These are phyloP conservation scores for Incumbomyces lentus DNA, from an alignment of 2,329 filamentous ascomycete genomes.

Conservation along the genomic window DNA sequence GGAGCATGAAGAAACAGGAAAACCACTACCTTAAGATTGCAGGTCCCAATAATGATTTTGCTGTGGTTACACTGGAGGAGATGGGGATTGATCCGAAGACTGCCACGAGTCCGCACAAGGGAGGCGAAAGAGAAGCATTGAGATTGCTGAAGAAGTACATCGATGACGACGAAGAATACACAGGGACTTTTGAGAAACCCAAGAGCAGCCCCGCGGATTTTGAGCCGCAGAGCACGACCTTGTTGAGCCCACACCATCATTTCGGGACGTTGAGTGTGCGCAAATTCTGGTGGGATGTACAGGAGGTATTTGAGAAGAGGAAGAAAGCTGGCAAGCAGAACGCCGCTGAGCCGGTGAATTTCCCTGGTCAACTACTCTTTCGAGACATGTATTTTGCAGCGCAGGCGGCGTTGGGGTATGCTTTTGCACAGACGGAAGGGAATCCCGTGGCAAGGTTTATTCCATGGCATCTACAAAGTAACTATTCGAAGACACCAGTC, in stretches of 20 bases:
- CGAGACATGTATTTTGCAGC: conserved; percentile 77
- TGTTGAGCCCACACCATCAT: conserved; percentile 63
- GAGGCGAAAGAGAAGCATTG: conserved; percentile 59
- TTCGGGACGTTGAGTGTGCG: conserved; percentile 63
- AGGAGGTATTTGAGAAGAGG: conserved; percentile 51
- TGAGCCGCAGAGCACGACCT: conserved; percentile 60
- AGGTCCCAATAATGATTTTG: conserved; percentile 59
- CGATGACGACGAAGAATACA: conserved; percentile 51
- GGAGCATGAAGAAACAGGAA: conserved; percentile 39
- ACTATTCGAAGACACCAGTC: conserved; percentile 34
- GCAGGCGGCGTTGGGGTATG: conserved; percentile 55
- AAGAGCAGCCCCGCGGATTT: conserved; percentile 65
- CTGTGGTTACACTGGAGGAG: conserved; percentile 60
- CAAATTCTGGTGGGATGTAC: conserved; percentile 62
- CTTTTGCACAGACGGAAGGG: conserved; percentile 54
- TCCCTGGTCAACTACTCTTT: conserved; percentile 65
- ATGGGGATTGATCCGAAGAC: conserved; percentile 48
- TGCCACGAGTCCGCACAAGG: conserved; percentile 57
- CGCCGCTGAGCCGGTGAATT: conserved; percentile 52
- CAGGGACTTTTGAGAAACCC: conserved; percentile 65
- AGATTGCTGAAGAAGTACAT: conserved; percentile 49
- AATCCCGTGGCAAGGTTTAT: conserved; percentile 64
- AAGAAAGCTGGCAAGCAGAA: conserved; percentile 45
- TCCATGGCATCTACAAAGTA: conserved; percentile 65
- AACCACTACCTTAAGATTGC: conserved; percentile 50